Percentiles rank a stretch among this genome's conserved stretches.
Conservation (phyloP, 768 basidiomycete species). For the Amanita pseudoporphyria region DNA sequence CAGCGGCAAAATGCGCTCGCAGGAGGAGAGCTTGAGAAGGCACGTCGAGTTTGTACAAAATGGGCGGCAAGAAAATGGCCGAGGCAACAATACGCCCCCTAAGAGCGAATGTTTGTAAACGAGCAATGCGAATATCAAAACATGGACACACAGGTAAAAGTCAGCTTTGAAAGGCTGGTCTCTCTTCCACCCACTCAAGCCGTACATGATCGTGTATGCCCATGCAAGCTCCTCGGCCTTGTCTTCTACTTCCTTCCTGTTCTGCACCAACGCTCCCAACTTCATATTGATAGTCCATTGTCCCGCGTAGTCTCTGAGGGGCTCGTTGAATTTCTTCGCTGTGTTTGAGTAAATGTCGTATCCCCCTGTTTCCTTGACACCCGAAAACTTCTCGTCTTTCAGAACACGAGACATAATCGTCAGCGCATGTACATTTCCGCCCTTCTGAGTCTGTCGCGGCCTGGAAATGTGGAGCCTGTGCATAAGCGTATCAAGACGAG, state of each 20-base stretch:
- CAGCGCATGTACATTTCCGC: constrained; percentile 26
- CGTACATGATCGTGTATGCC: constrained; percentile 36
- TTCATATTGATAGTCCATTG: constrained; percentile 16
- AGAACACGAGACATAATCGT: constrained; percentile 36
- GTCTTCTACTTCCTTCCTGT: constrained; percentile 22
- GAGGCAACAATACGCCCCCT: constrained; percentile 55
- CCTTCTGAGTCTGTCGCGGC: constrained; percentile 2
- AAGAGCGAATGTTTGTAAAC: not conserved
- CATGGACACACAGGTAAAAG: constrained; percentile 37
- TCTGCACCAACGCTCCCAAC: not conserved
- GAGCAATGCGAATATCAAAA: not conserved
- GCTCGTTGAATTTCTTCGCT: constrained; percentile 22
- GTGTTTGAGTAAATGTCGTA: constrained; percentile 18
- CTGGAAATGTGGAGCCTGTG: not conserved
- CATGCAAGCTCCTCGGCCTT: constrained; percentile 47
- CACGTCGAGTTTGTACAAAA: constrained; percentile 23
- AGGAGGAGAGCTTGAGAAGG: constrained; percentile 35
- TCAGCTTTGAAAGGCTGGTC: constrained; percentile 30
- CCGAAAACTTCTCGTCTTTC: constrained; percentile 25
- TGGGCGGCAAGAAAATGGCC: constrained; percentile 39
- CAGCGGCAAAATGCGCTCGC: constrained; percentile 38
- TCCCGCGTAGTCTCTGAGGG: constrained; percentile 21
- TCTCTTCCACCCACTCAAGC: constrained; percentile 19
- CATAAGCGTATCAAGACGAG: constrained; percentile 2
- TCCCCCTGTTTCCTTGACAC: constrained; percentile 1